Percentiles rank a stretch among this genome's conserved stretches.
Conservation (phyloP, 2,329 filamentous ascomycete genomes). For the Neurospora sp. region DNA sequence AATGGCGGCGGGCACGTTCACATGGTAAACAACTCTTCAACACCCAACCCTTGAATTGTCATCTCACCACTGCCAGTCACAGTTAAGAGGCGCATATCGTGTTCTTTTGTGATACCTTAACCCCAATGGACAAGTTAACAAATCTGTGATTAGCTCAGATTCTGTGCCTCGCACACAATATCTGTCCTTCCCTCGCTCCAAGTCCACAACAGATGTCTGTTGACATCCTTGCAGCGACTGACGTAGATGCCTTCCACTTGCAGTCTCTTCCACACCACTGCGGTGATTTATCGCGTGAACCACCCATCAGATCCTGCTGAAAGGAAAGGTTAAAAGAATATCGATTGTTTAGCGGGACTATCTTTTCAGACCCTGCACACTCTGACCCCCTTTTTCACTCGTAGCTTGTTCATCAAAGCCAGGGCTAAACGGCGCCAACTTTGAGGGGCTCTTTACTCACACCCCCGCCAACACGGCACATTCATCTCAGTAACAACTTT, state of each 20-base stretch:
- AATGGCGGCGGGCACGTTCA: background rate
- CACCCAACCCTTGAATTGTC: background rate
- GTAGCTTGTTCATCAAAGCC: background rate
- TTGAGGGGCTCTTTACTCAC: background rate
- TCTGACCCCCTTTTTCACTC: background rate
- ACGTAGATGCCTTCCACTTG: constrained; percentile 8
- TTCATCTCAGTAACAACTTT: background rate
- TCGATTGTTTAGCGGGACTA: background rate
- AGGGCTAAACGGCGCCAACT: background rate
- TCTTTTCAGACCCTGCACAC: background rate
- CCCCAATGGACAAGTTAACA: background rate
- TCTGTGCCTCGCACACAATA: background rate
- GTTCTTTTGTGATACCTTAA: background rate
- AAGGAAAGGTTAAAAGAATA: too few relatives aligned
- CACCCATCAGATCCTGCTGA: background rate
- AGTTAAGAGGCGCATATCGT: background rate
- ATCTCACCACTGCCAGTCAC: background rate
- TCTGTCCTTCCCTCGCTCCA: background rate
- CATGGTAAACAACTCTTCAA: background rate
- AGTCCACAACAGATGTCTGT: background rate
- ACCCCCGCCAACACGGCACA: background rate
- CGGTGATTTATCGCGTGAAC: background rate
- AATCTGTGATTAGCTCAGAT: background rate
- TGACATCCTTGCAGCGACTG: constrained; percentile 10
- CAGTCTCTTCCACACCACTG: background rate